Evolutionary conservation across 257 asterid genomes (phyloP), one percentile per base, ranked within the genome.

Genomic region (Osmanthus fragrans): DNA sequence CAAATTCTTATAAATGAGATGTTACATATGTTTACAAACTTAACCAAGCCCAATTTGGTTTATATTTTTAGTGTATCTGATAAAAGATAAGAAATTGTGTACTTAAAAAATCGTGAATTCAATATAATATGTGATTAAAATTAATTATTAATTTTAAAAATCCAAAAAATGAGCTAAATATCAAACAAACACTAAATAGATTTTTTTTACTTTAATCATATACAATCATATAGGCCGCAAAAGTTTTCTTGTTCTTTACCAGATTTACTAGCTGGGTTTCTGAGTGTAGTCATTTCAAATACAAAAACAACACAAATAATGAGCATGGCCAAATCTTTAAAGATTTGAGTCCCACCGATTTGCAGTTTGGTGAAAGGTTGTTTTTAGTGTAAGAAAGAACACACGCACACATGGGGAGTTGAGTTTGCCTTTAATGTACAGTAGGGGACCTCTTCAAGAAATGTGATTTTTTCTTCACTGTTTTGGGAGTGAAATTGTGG

Each of bases 351-450:
- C 82, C 89, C 82, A 82, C 89, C 73, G 60, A 67, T 77, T 51
- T 19, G 5, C 77, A 78, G 80, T 73, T 84, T 67, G 78, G 79
- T 80, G 81, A 77, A 82, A 82, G 83, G 83, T 73, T 75, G 71
- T 16, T 74, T 76, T 76, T 33, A 73, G 7, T 65, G 72, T 49
- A 76, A 4, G 70, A 79, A 19, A 77, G 29, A 36, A 75, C 30
- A 72, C 42, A n/a, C 45, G n/a, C 7, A 15, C 6, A 47, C n/a
- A 3, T 9, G 49, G 49, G 15, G 49, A 54, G 12, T 54, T 54
- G 64, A n/a, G 64, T 18, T 54, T 54, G 25, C 27, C 27, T 19
- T n/a, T 4, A 54, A 54, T 2, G 12, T 54, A 1, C 9, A 11
- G 49, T 12, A 40, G 64, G 23, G 64, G 64, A 5, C 64, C 64